Base-by-base conservation (phyloP, 164 flowering plant genomes). In the Piper betle region DNA sequence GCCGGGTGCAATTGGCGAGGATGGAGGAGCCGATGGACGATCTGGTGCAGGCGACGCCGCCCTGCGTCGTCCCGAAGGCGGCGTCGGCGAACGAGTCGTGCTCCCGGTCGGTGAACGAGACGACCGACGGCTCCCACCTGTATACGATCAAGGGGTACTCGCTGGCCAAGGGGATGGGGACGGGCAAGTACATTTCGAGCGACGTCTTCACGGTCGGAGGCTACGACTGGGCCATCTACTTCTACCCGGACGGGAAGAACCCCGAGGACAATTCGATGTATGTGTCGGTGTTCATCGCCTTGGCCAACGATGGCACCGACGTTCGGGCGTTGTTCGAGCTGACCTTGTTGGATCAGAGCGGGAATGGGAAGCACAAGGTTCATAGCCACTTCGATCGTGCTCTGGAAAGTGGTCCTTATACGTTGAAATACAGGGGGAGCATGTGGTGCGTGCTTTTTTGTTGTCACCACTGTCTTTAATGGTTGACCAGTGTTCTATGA, bases 301-400 rank as follows among this genome's bases (percentile, higher is more conserved):
- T 55, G 58, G 58, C 58, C 16, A 55, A 39, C 58, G 58, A 55
- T 8, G 58, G 58, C 5, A 55, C 58, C 15, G 58, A 55, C 33
- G 58, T 55, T 19, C 25, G 58, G 17, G 58, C 58, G 10, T 38
- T 55, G 16, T 55, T 55, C 33, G 58, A 55, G 38, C 58, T 55
- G 58, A 55, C 37, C 15, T 38, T 55, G 37, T 55, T 55, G 58
- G 58, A 55, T 19, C 58, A 55, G 58, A 55, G 58, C 58, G 58
- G 58, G 10, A 55, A 55, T 12, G 58, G 38, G 38, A 55, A 38
- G 38, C 58, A 55, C 58, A 55, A 55, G 33, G 58, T 55, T 55
- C 58, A 55, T 9, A 55, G 58, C 39, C 58, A 55, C 38, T 55
- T 55, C 15, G 58, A 38, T 11, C 37, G 58, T 12, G 15, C 17